Base-by-base conservation (phyloP, 306 rosid species). In the Dalbergia oliveri region DNA sequence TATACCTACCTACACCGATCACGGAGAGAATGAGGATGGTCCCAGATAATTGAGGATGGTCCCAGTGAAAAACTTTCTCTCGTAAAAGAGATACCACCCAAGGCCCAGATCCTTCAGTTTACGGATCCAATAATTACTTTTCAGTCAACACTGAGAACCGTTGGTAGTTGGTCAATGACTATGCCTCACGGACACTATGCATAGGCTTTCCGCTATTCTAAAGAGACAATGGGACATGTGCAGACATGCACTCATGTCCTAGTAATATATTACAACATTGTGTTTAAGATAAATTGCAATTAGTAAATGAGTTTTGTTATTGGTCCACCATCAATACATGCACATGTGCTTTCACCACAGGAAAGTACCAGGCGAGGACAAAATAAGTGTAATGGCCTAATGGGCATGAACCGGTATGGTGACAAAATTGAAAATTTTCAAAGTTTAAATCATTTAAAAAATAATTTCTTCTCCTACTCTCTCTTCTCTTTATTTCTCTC, bases 191-290 rank as follows among this genome's bases (percentile, higher is more conserved):
- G 58, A 21, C 39, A 68, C 73, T 45, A 68, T 8, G 37, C 12
- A 65, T 44, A 68, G 73, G 35, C 39, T 45, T 68, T 68, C 73
- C 73, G 33, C 73, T 44, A 16, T 7, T 11, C 73, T 44, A 21
- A 45, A 68, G n/a, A 33, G 51, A 8, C 72, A 41, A 49, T 49
- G 14, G 57, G 60, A 54, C 58, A 51, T 51, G 58, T 26, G 31
- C 58, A 13, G 56, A 50, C 58, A 51, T 43, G 10, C 72, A 21
- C 39, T 4, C 31, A 66, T 9, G 8, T 1, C 51, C 33, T 62
- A 34, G 16, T 66, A 16, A 16, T 23, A 50, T 47, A 11, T 10
- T 47, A 47, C 12, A 11, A 2, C 14, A 1, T 47, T 47, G 5
- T 47, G 12, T 47, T 47, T 47, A 1, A 26, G 3, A 37, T 5